Evolutionary conservation across 208 protist species (phyloP).

Genomic region (Leishmania mexicana): DNA sequence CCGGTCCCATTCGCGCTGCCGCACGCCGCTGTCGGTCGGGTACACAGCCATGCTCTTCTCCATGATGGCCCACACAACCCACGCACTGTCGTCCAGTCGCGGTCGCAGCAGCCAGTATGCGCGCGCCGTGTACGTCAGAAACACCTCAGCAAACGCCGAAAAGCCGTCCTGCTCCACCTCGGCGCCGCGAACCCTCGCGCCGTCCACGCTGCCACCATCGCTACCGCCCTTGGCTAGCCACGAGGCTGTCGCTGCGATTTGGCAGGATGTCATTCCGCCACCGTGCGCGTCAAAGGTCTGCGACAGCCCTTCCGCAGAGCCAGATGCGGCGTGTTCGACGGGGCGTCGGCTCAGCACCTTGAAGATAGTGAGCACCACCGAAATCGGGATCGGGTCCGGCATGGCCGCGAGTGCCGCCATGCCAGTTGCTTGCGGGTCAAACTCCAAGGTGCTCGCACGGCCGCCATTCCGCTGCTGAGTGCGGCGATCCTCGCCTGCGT

Average conservation of each 20-base stretch:
- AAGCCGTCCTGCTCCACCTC: conserved; percentile 9
- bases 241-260: background rate
- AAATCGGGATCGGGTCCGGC: conserved; percentile 17
- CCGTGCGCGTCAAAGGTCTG: background rate
- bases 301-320: background rate
- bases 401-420: conserved; percentile 22
- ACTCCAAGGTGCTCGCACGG: background rate
- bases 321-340: background rate
- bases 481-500: background rate
- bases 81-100: conserved; percentile 44
- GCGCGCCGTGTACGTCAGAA: conserved; percentile 68
- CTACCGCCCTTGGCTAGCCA: conserved; percentile 20
- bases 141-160: conserved; percentile 41
- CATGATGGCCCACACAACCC: conserved; percentile 43
- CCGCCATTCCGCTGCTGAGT: background rate
- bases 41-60: conserved; percentile 27
- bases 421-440: conserved; percentile 23
- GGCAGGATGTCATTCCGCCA: background rate
- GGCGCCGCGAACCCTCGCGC: background rate
- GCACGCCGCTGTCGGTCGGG: conserved; percentile 15
- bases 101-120: conserved; percentile 71
- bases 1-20: conserved; percentile 31
- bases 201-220: background rate
- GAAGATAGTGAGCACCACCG: conserved; percentile 29
- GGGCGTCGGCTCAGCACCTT: conserved; percentile 10